phyloP scores from a whole-genome alignment of 1,284 basidiomycete species.

The Boletus mariae region DNA sequence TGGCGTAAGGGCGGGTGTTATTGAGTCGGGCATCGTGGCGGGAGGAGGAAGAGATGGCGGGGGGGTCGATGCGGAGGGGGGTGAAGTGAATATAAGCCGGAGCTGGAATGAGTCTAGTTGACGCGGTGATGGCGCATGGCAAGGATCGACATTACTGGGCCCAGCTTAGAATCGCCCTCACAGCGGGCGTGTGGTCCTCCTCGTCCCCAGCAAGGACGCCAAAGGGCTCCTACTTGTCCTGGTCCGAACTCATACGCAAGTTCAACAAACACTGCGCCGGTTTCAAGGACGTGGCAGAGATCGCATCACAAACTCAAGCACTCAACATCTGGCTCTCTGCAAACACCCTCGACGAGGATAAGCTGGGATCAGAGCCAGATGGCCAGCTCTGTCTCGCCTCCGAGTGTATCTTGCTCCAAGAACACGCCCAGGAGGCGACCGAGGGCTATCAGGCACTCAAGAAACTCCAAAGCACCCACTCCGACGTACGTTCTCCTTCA shows the following conservation, averaged over 20 bases:
- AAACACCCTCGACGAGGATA: conserved; percentile 40
- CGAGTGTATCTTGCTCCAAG: conserved; percentile 55
- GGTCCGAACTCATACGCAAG: conserved; percentile 82
- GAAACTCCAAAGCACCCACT: conserved; percentile 47
- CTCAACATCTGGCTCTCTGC: conserved; percentile 58
- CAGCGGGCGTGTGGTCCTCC: conserved; percentile 66
- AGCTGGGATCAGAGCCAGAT: conserved; percentile 31
- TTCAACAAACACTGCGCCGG: conserved; percentile 82
- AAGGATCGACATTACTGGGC: conserved; percentile 75
- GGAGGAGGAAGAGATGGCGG: conserved; percentile 5
- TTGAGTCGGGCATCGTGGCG: conserved; percentile 37
- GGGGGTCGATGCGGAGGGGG: conserved; percentile 8
- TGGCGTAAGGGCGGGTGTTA: conserved; percentile 47
- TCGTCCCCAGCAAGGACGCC: conserved; percentile 58
- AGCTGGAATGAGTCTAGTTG: background rate
- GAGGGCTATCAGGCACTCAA: conserved; percentile 51
- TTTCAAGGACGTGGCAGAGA: conserved; percentile 55
- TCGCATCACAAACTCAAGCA: conserved; percentile 63
- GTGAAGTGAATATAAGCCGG: conserved; percentile 7
- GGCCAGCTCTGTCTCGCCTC: conserved; percentile 45
- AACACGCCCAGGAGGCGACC: conserved; percentile 51
- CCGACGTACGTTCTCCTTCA: conserved; percentile 50
- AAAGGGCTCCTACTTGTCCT: conserved; percentile 57
- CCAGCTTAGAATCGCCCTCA: conserved; percentile 63
- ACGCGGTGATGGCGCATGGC: conserved; percentile 14